A percentile compares a stretch with the other conserved stretches of the same genome.
Conservation (phyloP, 352 stramenopile species). For the Globisporangium solare region DNA sequence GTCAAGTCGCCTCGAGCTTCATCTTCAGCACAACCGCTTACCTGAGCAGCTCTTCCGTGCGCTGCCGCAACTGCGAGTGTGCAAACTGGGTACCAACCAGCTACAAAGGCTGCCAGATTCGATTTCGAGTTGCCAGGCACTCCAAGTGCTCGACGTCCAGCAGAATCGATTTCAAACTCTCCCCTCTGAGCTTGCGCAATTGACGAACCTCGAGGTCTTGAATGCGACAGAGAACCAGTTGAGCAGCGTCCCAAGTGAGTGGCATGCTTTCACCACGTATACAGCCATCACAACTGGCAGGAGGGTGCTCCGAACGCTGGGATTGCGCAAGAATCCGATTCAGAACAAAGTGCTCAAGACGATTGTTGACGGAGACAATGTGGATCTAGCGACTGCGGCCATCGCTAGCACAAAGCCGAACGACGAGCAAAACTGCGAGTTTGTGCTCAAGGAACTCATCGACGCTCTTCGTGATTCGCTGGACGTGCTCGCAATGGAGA, state of each 20-base stretch:
- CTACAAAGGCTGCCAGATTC: conserved; percentile 27
- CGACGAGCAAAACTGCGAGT: conserved; percentile 30
- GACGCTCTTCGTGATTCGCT: conserved; percentile 29
- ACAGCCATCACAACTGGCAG: not conserved
- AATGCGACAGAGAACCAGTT: conserved; percentile 50
- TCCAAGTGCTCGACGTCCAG: conserved; percentile 44
- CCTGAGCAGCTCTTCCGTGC: conserved; percentile 31
- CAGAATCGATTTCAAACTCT: conserved; percentile 39
- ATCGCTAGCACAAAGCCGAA: conserved; percentile 11
- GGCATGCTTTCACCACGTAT: conserved; percentile 37
- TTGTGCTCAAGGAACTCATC: conserved; percentile 48
- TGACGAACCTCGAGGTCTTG: conserved; percentile 31
- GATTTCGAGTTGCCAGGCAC: conserved; percentile 23
- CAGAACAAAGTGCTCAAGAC: conserved; percentile 28
- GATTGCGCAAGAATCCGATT: conserved; percentile 44
- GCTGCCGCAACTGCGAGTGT: conserved; percentile 30
- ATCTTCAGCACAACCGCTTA: conserved; percentile 46
- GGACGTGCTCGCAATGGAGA: conserved; percentile 12
- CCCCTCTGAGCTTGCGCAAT: conserved; percentile 19
- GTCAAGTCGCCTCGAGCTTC: conserved; percentile 28
- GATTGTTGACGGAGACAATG: conserved; percentile 25
- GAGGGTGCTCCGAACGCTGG: conserved; percentile 33
- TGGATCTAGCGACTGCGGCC: not conserved
- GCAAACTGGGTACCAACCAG: conserved; percentile 39
- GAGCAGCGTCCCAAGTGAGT: conserved; percentile 35